Percentiles rank a stretch among this genome's conserved stretches.
Conservation (phyloP, 345 rosid species). For the Garcia nutans region DNA sequence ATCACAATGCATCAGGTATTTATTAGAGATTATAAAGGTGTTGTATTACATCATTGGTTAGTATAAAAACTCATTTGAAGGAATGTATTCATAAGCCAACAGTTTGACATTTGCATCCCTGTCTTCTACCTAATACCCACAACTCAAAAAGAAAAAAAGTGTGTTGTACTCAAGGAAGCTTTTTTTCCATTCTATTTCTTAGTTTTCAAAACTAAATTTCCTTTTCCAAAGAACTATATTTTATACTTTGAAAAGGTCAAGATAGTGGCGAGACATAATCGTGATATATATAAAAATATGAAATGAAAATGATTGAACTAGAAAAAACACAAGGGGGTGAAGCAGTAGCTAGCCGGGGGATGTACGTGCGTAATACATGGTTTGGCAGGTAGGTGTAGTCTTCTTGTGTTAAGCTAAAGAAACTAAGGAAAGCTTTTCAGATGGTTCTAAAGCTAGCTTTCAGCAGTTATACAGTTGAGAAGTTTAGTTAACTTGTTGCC, state of each 20-base stretch:
- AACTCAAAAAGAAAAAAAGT: constrained; percentile 27
- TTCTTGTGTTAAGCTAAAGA: constrained; percentile 26
- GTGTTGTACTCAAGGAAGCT: constrained; percentile 39
- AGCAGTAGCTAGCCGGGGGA: neutral
- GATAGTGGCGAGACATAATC: neutral
- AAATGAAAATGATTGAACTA: too few species aligned
- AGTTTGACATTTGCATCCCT: constrained; percentile 35
- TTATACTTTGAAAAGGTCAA: constrained; percentile 12
- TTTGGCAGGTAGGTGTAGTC: constrained; percentile 30
- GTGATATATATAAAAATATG: neutral
- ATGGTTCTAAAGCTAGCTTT: constrained; percentile 30
- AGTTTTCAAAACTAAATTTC: constrained; percentile 12
- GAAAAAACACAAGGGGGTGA: neutral
- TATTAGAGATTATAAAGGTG: constrained; percentile 37
- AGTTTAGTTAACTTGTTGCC: constrained; percentile 31
- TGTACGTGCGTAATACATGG: neutral
- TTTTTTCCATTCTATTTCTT: constrained; percentile 8
- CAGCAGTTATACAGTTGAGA: constrained; percentile 36
- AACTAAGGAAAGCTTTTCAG: constrained; percentile 26
- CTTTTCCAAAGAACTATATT: neutral
- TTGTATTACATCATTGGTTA: constrained; percentile 41
- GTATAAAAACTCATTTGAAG: constrained; percentile 45
- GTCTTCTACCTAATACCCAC: constrained; percentile 42
- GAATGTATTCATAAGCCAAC: constrained; percentile 38
- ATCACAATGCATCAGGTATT: constrained; percentile 15